These are phyloP conservation scores for Symbiodinium pilosum DNA, from an alignment of 73 alveolate species.

Conservation along the genomic window DNA sequence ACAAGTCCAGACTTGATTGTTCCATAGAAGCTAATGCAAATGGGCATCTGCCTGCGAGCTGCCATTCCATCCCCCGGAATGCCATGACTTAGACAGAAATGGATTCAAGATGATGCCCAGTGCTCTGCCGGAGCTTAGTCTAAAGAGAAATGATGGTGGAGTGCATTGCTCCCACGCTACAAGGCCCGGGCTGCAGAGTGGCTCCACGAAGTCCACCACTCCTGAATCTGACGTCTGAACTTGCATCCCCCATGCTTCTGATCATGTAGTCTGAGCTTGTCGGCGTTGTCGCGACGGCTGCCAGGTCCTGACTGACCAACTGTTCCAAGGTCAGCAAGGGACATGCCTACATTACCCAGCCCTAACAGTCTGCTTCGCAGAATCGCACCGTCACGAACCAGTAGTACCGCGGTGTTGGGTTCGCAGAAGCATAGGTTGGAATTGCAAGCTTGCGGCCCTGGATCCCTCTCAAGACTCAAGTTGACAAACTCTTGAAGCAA, in stretches of 20 bases:
- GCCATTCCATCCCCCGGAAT: not conserved
- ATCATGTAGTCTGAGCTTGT: not conserved
- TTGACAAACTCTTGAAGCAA: too few species aligned
- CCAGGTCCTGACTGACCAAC: not conserved
- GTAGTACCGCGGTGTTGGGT: not conserved
- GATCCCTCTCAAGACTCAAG: too few species aligned
- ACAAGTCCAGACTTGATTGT: too few species aligned
- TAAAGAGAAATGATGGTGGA: too few species aligned
- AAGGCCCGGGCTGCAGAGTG: not conserved
- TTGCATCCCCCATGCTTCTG: not conserved
- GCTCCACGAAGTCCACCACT: conserved; percentile 12
- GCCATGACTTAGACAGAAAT: not conserved
- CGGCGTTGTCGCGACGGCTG: not conserved
- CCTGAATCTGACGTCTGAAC: too few species aligned
- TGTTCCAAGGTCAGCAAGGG: too few species aligned
- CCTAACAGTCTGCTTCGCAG: too few species aligned
- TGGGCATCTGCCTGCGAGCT: not conserved
- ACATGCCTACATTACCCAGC: too few species aligned
- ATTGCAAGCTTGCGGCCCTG: too few species aligned
- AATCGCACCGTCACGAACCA: too few species aligned
- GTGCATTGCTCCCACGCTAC: too few species aligned
- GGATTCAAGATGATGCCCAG: not conserved
- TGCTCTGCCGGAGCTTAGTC: not conserved
- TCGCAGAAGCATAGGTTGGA: not conserved
- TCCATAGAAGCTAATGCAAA: too few species aligned